phyloP scores from a whole-genome alignment of 805 yeast species.

The Saturnispora diversa region DNA sequence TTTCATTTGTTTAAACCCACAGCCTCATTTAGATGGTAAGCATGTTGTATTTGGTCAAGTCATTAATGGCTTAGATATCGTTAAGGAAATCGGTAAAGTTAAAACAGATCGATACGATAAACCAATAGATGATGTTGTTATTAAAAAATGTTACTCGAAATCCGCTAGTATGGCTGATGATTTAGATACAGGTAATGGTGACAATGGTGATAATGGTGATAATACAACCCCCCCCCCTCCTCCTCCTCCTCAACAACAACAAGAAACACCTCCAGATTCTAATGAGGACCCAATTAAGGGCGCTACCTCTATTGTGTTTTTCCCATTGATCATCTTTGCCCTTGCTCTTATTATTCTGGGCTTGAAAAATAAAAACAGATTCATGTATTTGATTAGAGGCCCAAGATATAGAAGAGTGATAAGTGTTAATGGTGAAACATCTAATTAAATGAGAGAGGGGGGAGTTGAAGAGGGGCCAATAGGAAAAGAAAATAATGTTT shows the following conservation, averaged over 20 bases:
- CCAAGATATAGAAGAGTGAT: constrained; percentile 26
- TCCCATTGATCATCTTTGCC: constrained; percentile 3
- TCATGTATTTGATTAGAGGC: constrained; percentile 21
- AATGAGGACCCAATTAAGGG: neutral
- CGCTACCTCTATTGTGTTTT: constrained; percentile 6
- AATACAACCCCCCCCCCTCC: neutral
- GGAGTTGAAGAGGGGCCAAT: no score
- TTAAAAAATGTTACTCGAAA: constrained; percentile 22
- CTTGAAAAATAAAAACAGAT: constrained; percentile 17
- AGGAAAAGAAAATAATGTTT: neutral
- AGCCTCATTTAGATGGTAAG: constrained; percentile 45
- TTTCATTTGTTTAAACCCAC: constrained; percentile 51
- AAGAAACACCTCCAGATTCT: neutral
- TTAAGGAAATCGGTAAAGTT: constrained; percentile 51
- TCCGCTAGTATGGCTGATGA: neutral
- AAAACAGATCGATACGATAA: constrained; percentile 35
- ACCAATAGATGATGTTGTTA: constrained; percentile 39
- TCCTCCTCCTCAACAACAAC: neutral
- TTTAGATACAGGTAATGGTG: neutral
- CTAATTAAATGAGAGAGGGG: neutral
- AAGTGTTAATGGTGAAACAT: constrained; percentile 5
- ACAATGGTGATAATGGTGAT: constrained; percentile 5
- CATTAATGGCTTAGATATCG: constrained; percentile 54
- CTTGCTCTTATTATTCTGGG: neutral
- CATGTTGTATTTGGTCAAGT: constrained; percentile 81